A percentile compares a stretch with the other conserved stretches of the same genome.
Evolutionary conservation across 163 green algal species (phyloP).

Genomic region (Chlamydomonas reinhardtii): DNA sequence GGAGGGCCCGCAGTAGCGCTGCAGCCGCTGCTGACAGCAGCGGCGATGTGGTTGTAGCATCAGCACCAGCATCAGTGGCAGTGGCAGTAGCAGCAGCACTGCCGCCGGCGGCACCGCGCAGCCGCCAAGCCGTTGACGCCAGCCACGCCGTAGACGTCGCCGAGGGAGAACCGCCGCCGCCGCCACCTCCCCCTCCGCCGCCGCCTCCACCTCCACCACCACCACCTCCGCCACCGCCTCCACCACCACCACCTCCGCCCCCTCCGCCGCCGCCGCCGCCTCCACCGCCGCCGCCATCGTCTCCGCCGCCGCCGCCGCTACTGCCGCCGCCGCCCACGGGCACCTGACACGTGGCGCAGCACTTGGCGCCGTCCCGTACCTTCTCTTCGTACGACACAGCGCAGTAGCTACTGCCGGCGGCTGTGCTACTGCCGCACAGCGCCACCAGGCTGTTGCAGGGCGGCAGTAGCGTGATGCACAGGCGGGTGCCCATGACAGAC

Average conservation of each 20-base stretch:
- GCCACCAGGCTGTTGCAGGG: conserved; percentile 31
- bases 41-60: neutral
- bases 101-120: neutral
- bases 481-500: conserved; percentile 1
- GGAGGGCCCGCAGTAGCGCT: neutral
- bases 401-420: conserved; percentile 27
- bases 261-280: conserved; percentile 10
- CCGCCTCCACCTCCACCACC: neutral
- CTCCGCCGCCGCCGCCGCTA: neutral
- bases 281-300: neutral
- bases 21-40: neutral
- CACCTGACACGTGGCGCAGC: conserved; percentile 40
- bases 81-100: neutral
- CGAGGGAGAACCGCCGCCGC: neutral
- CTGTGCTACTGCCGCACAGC: conserved; percentile 22
- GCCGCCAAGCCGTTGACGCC: neutral
- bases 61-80: no score
- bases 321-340: conserved; percentile 10
- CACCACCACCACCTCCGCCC: neutral
- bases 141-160: neutral
- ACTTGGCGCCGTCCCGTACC: neutral
- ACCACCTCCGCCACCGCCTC: conserved; percentile 3
- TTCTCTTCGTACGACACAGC: conserved; percentile 39
- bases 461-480: conserved; percentile 33
- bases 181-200: neutral